A percentile compares a stretch with the other conserved stretches of the same genome.
Evolutionary conservation across 129 eudicot species (phyloP).

Genomic region (Gnaphalium uliginosum): DNA sequence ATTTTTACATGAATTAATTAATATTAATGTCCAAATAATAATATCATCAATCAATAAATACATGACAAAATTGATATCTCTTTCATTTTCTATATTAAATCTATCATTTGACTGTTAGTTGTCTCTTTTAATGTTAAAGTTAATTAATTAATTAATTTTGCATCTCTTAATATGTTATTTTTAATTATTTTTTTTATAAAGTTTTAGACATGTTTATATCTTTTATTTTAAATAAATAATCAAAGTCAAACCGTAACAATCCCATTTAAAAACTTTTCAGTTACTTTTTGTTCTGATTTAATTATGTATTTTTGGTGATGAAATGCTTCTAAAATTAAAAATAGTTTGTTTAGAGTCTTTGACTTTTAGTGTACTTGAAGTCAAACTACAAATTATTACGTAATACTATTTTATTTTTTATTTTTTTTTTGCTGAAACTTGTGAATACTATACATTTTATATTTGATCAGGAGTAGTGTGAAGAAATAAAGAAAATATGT

Average conservation of each 20-base stretch:
- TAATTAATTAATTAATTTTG: no score
- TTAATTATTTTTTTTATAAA: no score
- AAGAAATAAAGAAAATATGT: slow-evolving; percentile 51
- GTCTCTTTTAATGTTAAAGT: not conserved
- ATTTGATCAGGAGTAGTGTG: slow-evolving; percentile 20
- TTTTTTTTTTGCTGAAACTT: not conserved
- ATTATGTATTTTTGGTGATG: not conserved
- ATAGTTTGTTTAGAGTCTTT: not conserved
- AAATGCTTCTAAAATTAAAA: not conserved
- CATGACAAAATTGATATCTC: slow-evolving; percentile 21
- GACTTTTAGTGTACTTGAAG: not conserved
- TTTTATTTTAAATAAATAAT: no score
- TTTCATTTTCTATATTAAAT: slow-evolving; percentile 20
- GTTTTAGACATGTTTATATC: no score
- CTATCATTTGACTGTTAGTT: slow-evolving; percentile 9
- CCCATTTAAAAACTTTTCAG: not conserved
- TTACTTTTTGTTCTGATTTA: not conserved
- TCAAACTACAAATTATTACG: not conserved
- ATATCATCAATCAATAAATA: not conserved
- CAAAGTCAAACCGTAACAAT: not conserved
- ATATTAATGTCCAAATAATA: slow-evolving; percentile 10
- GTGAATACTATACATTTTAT: slow-evolving; percentile 8
- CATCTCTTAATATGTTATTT: not conserved
- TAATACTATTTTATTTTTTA: not conserved
- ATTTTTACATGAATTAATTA: slow-evolving; percentile 17